phyloP scores from a whole-genome alignment of 306 rosid genomes.

The Corylus avellana region DNA sequence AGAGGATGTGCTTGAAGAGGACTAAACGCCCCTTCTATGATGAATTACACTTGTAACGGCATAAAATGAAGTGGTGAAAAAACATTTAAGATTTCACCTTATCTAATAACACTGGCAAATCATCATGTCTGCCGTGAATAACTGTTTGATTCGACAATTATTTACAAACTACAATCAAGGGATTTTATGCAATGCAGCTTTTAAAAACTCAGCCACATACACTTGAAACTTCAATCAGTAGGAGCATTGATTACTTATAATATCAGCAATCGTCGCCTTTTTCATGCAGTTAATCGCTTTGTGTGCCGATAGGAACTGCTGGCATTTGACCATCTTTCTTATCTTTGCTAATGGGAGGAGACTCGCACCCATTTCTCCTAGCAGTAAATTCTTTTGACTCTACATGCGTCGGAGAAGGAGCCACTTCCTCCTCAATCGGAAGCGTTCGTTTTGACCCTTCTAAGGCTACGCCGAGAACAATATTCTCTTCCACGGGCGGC shows the following conservation, averaged over 20 bases:
- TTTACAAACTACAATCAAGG: constrained; percentile 13
- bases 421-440: constrained; percentile 74
- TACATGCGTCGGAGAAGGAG: constrained; percentile 32
- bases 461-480: constrained; percentile 91
- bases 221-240: constrained; percentile 24
- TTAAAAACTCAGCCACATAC: constrained; percentile 60
- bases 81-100: background rate
- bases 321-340: constrained; percentile 57
- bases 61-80: background rate
- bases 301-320: constrained; percentile 41
- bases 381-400: constrained; percentile 71
- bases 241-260: constrained; percentile 18
- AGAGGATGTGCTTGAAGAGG: background rate
- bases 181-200: constrained; percentile 49
- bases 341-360: constrained; percentile 52
- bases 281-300: constrained; percentile 41
- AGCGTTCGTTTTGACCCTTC: constrained; percentile 95
- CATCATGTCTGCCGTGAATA: background rate
- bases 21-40: background rate
- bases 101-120: background rate
- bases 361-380: constrained; percentile 49
- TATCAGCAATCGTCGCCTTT: constrained; percentile 26
- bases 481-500: constrained; percentile 76
- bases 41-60: background rate
- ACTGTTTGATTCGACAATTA: background rate